Base-by-base conservation (phyloP, 495 filamentous ascomycete genomes). In the Lepraria neglecta region DNA sequence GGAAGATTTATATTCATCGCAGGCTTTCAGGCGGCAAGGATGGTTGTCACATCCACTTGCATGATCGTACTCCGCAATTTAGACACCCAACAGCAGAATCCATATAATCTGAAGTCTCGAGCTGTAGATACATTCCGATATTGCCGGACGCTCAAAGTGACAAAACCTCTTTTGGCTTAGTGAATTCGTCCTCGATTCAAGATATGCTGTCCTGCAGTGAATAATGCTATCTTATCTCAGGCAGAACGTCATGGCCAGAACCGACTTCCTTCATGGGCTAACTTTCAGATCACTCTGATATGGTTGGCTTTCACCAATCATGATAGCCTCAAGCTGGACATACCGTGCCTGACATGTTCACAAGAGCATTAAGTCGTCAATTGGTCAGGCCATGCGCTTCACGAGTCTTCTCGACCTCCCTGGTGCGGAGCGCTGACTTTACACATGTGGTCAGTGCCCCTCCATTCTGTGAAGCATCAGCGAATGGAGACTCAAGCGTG, bases 371-470 rank as follows among this genome's bases (percentile, higher is more conserved):
- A 24, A 19, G 48, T 27, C n/a, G 65, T 14, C 10, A 33, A 45
- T 43, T 65, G 19, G 27, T 33, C 43, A 60, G 31, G 44, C 64
- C 38, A 38, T 59, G 62, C 44, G 58, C 60, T 51, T 4, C 7
- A 44, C 75, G 77, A 58, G 63, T 58, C 30, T 80, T 81, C 64
- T 78, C 75, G n/a, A 78, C 61, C 46, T 64, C 73, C 40, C 64
- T 64, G 52, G 44, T 58, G 17, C 58, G 40, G 24, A 67, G 68
- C 19, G 82, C 87, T 38, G 90, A 95, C 71, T 94, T 92, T 73
- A 91, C 88, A 24, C 90, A 95, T 80, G 88, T 86, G 43, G 86
- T 90, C 71, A 67, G 73, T 72, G 30, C 31, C 30, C 24, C 33
- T n/a, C 38, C 31, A n/a, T 14, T 19, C 48, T 54, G 38, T 65